A percentile compares a stretch with the other conserved stretches of the same genome.
Conservation (phyloP, 2,329 filamentous ascomycete species). For the Fusarium brevicatenulatum region DNA sequence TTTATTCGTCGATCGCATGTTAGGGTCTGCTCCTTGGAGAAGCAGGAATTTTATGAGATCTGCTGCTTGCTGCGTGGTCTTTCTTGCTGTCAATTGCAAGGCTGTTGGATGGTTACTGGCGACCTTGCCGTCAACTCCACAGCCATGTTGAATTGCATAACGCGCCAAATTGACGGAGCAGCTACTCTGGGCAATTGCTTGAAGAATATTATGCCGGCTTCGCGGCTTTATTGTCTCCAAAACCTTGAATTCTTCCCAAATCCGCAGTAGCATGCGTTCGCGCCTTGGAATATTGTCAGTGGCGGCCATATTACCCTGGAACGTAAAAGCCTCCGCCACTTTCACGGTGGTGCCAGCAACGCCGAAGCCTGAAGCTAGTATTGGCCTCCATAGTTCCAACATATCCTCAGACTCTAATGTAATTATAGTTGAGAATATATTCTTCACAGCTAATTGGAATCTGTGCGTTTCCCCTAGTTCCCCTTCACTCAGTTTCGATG, state of each 20-base stretch:
- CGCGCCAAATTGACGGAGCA: background rate
- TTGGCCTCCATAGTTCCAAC: background rate
- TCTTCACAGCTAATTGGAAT: too few relatives aligned
- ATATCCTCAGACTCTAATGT: background rate
- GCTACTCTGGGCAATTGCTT: too few relatives aligned
- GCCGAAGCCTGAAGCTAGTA: background rate
- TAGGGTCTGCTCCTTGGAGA: background rate
- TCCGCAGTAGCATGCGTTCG: background rate
- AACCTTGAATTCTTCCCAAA: too few relatives aligned
- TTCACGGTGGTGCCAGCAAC: rapidly evolving
- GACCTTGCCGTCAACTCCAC: rapidly evolving
- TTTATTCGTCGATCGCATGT: rapidly evolving
- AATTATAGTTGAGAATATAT: background rate
- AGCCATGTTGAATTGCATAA: background rate
- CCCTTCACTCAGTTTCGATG: too few relatives aligned
- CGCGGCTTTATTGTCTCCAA: rapidly evolving
- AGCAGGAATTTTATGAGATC: background rate
- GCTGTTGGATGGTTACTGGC: background rate
- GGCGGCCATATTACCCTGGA: rapidly evolving
- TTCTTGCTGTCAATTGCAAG: background rate
- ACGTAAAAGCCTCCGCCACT: rapidly evolving
- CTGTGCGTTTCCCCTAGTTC: too few relatives aligned
- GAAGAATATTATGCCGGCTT: rapidly evolving
- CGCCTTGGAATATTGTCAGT: background rate
- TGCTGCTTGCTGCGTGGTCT: background rate